These are phyloP conservation scores for Solanum chacoense DNA, from an alignment of 305 asterid genomes.

Conservation along the genomic window DNA sequence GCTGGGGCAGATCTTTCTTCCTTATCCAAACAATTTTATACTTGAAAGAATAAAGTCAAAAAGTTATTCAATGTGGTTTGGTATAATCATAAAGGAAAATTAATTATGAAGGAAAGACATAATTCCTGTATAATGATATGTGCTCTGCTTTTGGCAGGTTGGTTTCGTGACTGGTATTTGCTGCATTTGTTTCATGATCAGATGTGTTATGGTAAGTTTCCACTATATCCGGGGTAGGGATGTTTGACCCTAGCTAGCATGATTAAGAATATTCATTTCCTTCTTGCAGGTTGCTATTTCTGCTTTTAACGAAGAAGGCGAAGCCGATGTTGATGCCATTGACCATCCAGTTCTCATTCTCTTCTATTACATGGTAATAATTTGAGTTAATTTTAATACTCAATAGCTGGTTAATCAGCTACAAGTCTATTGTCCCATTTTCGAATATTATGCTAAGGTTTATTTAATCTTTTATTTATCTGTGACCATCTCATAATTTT, in stretches of 20 bases:
- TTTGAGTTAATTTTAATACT: not conserved
- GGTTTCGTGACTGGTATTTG: conserved; percentile 32
- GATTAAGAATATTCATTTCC: not conserved
- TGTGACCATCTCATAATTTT: not conserved
- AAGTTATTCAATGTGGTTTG: not conserved
- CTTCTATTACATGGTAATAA: conserved; percentile 28
- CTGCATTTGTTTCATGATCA: conserved; percentile 32
- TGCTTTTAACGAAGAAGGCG: conserved; percentile 24
- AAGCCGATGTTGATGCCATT: conserved; percentile 17
- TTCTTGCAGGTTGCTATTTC: conserved; percentile 20
- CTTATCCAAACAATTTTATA: not conserved
- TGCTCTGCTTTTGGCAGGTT: conserved; percentile 16
- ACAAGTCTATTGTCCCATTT: not conserved
- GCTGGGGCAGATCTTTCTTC: not conserved
- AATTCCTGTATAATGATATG: not conserved
- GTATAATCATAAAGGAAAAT: not conserved
- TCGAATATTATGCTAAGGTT: not conserved
- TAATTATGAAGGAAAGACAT: not conserved
- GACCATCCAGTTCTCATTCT: conserved; percentile 24
- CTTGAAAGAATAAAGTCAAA: not conserved
- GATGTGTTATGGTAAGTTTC: conserved; percentile 29
- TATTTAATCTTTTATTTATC: not conserved
- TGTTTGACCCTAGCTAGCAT: not conserved
- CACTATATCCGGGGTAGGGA: not conserved
- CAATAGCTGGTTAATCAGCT: not conserved